phyloP scores from a whole-genome alignment of 2,329 filamentous ascomycete genomes.

The Calonectria fujianensis region DNA sequence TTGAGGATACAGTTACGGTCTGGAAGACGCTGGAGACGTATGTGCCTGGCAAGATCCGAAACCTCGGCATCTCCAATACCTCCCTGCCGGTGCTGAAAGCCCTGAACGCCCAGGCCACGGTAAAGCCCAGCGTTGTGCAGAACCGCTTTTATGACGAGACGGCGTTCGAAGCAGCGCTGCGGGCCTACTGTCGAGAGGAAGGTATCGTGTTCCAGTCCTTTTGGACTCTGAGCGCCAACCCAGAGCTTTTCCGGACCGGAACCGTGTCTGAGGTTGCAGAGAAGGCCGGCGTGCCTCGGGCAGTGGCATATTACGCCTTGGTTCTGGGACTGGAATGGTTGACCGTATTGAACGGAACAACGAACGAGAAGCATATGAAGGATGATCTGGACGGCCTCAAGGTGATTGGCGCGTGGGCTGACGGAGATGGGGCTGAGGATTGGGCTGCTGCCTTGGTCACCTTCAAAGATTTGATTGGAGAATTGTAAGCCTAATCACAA shows the following conservation, averaged over 20 bases:
- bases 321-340: slow-evolving; percentile 67
- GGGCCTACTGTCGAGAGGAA: slow-evolving; percentile 68
- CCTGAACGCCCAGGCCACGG: slow-evolving; percentile 66
- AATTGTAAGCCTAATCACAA: slow-evolving; percentile 36
- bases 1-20: slow-evolving; percentile 73
- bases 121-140: slow-evolving; percentile 78
- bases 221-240: slow-evolving; percentile 72
- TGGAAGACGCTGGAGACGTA: slow-evolving; percentile 81
- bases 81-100: slow-evolving; percentile 72
- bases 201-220: slow-evolving; percentile 71
- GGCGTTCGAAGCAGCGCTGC: slow-evolving; percentile 75
- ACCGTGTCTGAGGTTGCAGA: slow-evolving; percentile 72
- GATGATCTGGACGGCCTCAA: slow-evolving; percentile 68
- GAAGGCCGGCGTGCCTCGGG: slow-evolving; percentile 59
- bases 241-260: slow-evolving; percentile 58
- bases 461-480: slow-evolving; percentile 66
- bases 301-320: slow-evolving; percentile 68
- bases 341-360: slow-evolving; percentile 69
- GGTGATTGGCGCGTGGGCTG: slow-evolving; percentile 65
- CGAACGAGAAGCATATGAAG: slow-evolving; percentile 67
- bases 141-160: slow-evolving; percentile 82
- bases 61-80: slow-evolving; percentile 86
- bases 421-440: slow-evolving; percentile 62
- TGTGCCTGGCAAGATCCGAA: slow-evolving; percentile 77
- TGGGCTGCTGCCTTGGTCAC: slow-evolving; percentile 69